A percentile compares a stretch with the other conserved stretches of the same genome.
Evolutionary conservation across 768 basidiomycete genomes (phyloP).

Genomic region (Russula griseocarnosa): DNA sequence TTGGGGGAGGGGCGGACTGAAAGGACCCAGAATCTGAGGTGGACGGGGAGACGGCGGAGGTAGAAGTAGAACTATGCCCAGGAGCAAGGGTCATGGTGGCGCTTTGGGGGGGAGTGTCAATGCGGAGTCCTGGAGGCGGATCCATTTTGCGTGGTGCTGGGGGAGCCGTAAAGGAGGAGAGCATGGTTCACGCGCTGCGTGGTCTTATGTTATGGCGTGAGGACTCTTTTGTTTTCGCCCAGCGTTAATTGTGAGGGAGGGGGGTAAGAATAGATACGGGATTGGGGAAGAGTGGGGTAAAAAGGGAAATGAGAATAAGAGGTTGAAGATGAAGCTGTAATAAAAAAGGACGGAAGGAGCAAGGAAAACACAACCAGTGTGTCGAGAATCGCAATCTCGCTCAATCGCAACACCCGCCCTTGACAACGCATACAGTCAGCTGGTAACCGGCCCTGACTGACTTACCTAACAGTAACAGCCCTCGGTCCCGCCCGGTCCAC

Average conservation of each 20-base stretch:
- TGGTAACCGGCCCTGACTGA: background rate
- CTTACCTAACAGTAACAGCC: background rate
- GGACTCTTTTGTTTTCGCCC: slow-evolving; percentile 3
- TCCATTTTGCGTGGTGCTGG: slow-evolving; percentile 48
- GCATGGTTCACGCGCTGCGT: slow-evolving; percentile 36
- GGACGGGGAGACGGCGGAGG: slow-evolving; percentile 51
- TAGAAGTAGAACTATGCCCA: slow-evolving; percentile 42
- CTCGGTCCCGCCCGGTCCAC: background rate
- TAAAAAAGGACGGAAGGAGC: background rate
- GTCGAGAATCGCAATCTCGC: background rate
- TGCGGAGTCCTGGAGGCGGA: slow-evolving; percentile 54
- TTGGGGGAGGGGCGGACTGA: slow-evolving; percentile 41
- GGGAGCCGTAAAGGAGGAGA: slow-evolving; percentile 31
- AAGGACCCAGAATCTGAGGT: slow-evolving; percentile 51
- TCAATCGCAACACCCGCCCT: background rate
- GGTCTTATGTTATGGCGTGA: slow-evolving; percentile 10
- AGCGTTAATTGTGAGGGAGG: background rate
- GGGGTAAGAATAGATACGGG: slow-evolving; percentile 31
- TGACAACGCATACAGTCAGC: background rate
- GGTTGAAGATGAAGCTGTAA: slow-evolving; percentile 20
- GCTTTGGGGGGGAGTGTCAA: slow-evolving; percentile 49
- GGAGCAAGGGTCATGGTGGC: slow-evolving; percentile 49
- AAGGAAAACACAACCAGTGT: slow-evolving; percentile 12
- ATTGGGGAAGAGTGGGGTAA: slow-evolving; percentile 12
- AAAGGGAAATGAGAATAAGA: slow-evolving; percentile 20